Conservation (phyloP, 805 yeast genomes). For the Lipomyces sp. region DNA sequence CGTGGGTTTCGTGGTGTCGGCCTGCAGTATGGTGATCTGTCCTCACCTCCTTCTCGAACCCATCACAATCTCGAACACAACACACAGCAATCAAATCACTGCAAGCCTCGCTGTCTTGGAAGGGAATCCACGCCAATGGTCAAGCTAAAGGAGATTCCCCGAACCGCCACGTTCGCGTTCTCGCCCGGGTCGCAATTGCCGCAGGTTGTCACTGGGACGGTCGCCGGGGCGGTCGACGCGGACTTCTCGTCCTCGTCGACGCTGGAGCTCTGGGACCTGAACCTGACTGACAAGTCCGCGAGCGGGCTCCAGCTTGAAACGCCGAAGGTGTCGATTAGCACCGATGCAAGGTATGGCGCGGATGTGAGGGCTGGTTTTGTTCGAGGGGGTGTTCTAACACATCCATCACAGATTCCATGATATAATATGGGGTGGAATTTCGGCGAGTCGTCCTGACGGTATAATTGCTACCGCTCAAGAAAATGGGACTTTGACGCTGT, state of each 20-base stretch:
- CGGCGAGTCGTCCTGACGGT: slow-evolving; percentile 49
- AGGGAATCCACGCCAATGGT: no score
- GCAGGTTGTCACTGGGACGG: slow-evolving; percentile 80
- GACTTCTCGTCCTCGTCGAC: slow-evolving; percentile 74
- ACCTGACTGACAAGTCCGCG: slow-evolving; percentile 38
- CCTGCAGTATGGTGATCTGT: no score
- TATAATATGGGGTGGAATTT: slow-evolving; percentile 73
- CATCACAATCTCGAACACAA: no score
- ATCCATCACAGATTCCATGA: slow-evolving; percentile 57
- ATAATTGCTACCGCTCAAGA: slow-evolving; percentile 87
- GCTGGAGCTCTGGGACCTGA: slow-evolving; percentile 75
- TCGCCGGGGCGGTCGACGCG: slow-evolving; percentile 93
- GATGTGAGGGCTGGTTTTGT: neutral
- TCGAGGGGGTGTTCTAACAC: slow-evolving; percentile 7
- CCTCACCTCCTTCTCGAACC: no score
- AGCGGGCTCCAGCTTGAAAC: slow-evolving; percentile 34
- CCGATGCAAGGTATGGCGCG: slow-evolving; percentile 46
- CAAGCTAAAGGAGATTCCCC: slow-evolving; percentile 66
- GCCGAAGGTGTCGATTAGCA: slow-evolving; percentile 47
- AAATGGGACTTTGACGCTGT: slow-evolving; percentile 72
- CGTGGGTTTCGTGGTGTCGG: no score
- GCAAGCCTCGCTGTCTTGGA: no score
- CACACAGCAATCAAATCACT: no score
- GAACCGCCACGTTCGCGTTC: slow-evolving; percentile 97
- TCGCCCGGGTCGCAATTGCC: slow-evolving; percentile 69